These are phyloP conservation scores for Vicia villosa DNA, from an alignment of 306 rosid genomes.

Conservation along the genomic window DNA sequence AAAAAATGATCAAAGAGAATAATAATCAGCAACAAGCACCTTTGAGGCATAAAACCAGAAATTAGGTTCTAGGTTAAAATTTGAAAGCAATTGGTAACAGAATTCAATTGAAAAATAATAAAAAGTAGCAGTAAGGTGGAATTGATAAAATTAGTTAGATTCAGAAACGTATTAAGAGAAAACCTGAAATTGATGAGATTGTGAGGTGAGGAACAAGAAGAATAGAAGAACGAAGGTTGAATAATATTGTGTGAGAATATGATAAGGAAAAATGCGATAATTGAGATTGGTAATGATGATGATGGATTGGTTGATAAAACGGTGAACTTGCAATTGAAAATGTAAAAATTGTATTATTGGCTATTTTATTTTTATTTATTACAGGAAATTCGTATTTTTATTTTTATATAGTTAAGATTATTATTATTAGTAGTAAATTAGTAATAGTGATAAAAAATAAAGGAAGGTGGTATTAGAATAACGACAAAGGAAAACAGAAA, in stretches of 20 bases:
- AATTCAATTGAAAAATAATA: not conserved
- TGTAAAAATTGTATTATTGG: not conserved
- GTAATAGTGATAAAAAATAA: not conserved
- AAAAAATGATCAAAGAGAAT: no score
- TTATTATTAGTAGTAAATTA: no score
- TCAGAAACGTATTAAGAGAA: slow-evolving; percentile 26
- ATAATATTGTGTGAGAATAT: not conserved
- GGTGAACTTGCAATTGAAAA: slow-evolving; percentile 10
- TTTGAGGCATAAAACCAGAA: no score
- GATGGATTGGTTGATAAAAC: not conserved
- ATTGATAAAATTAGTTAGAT: not conserved
- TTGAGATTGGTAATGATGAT: slow-evolving; percentile 8
- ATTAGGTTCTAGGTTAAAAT: not conserved
- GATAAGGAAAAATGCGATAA: slow-evolving; percentile 1
- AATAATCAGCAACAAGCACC: no score
- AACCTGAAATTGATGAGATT: slow-evolving; percentile 32
- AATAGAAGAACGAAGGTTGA: slow-evolving; percentile 29
- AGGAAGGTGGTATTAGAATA: not conserved
- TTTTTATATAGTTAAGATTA: not conserved
- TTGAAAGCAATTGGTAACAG: not conserved
- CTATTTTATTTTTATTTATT: not conserved
- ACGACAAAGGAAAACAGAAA: not conserved
- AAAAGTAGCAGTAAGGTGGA: slow-evolving; percentile 7
- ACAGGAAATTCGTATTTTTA: not conserved
- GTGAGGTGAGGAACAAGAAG: not conserved